A percentile compares a stretch with the other conserved stretches of the same genome.
phyloP scores from a whole-genome alignment of 371 early-diverging fungal genomes.

The Mucor saturninus region DNA sequence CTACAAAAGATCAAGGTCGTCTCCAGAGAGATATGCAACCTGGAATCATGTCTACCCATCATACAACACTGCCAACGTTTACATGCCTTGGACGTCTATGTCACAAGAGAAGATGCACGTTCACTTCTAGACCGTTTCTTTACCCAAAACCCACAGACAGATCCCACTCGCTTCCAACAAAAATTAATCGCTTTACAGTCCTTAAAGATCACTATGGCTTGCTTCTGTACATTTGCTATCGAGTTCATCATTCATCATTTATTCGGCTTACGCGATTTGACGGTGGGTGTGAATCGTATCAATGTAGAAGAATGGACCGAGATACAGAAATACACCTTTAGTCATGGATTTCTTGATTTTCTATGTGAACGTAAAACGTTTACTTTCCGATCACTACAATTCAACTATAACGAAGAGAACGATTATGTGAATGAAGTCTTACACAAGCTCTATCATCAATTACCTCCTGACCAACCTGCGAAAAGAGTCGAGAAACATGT shows the following conservation, averaged over 20 bases:
- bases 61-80: conserved; percentile 1
- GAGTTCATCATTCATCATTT: conserved; percentile 8
- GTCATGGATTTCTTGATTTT: not conserved
- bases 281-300: not conserved
- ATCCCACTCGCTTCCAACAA: not conserved
- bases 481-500: not conserved
- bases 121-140: not conserved
- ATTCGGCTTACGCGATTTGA: not conserved
- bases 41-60: conserved; percentile 7
- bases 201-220: conserved; percentile 1
- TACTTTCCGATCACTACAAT: not conserved
- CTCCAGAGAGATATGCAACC: conserved; percentile 2
- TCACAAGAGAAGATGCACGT: conserved; percentile 4
- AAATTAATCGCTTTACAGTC: not conserved
- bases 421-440: not conserved
- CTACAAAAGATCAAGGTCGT: conserved; percentile 16
- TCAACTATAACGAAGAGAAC: conserved; percentile 14
- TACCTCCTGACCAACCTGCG: not conserved
- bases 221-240: conserved; percentile 7
- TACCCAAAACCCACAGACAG: not conserved
- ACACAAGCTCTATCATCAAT: conserved; percentile 1
- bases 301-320: conserved; percentile 9
- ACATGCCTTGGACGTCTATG: conserved; percentile 2
- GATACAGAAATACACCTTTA: not conserved
- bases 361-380: not conserved